phyloP scores from a whole-genome alignment of 495 filamentous ascomycete species.

The Penicillium soppii region DNA sequence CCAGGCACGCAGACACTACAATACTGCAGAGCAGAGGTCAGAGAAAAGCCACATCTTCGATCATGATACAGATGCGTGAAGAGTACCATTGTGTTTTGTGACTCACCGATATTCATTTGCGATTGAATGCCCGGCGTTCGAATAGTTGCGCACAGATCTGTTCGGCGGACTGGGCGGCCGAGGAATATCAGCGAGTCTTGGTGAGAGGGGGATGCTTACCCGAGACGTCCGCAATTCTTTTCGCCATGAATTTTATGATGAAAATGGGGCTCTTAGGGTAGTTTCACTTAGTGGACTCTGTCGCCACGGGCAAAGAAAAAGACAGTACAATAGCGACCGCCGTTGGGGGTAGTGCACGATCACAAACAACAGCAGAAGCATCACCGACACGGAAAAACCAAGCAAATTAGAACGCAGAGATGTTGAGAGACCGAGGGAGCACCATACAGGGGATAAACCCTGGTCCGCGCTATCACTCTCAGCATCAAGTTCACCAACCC shows the following conservation, averaged over 20 bases:
- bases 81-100: not conserved
- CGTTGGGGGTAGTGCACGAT: not conserved
- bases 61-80: not conserved
- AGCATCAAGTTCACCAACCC: too few relatives aligned
- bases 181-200: not conserved
- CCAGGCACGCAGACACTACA: not conserved
- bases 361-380: not conserved
- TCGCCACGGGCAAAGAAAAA: too few relatives aligned
- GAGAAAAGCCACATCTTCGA: not conserved
- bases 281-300: not conserved
- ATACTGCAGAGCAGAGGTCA: not conserved
- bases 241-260: not conserved
- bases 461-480: too few relatives aligned
- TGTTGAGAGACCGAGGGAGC: not conserved
- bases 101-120: not conserved
- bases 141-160: not conserved
- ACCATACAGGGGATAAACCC: too few relatives aligned
- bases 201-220: not conserved
- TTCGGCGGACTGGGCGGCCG: not conserved
- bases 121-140: not conserved
- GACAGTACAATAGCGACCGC: not conserved
- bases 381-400: not conserved
- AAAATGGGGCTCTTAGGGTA: not conserved
- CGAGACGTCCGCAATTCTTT: not conserved
- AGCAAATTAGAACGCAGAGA: not conserved